A percentile compares a stretch with the other conserved stretches of the same genome.
These are phyloP conservation scores for Anacardium occidentale DNA, from an alignment of 345 rosid genomes.

Conservation along the genomic window DNA sequence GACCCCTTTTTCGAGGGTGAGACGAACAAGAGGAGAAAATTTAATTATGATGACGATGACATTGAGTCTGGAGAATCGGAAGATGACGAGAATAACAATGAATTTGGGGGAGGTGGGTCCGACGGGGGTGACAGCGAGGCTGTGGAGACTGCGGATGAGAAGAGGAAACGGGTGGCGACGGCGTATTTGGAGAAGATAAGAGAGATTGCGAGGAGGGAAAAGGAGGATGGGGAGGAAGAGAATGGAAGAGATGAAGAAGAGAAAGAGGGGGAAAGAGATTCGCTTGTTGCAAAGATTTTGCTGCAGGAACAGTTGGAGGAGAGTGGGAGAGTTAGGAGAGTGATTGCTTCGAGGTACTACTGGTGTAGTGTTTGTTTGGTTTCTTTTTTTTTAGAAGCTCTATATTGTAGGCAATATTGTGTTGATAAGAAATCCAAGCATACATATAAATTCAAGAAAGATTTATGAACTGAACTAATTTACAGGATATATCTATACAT, in stretches of 20 bases:
- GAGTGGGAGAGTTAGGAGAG: constrained; percentile 73
- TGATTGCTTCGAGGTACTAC: constrained; percentile 67
- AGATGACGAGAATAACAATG: constrained; percentile 31
- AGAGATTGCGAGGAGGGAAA: constrained; percentile 39
- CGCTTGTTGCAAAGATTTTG: constrained; percentile 57
- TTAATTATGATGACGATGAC: constrained; percentile 42
- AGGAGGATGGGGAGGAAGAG: constrained; percentile 42
- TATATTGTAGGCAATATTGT: neutral
- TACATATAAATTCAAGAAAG: no score
- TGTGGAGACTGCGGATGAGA: constrained; percentile 76
- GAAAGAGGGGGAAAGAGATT: constrained; percentile 58
- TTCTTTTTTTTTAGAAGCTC: neutral
- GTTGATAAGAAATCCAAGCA: no score
- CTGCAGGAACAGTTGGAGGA: constrained; percentile 88
- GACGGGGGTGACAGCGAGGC: constrained; percentile 34
- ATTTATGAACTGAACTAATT: no score
- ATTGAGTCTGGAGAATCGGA: constrained; percentile 65
- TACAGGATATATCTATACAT: no score
- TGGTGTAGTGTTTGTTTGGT: neutral
- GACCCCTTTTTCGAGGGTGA: constrained; percentile 55
- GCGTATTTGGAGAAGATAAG: constrained; percentile 42
- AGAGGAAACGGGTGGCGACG: constrained; percentile 62
- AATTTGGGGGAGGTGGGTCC: constrained; percentile 18
- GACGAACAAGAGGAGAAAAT: constrained; percentile 49
- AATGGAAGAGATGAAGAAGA: constrained; percentile 44